Evolutionary conservation across 768 basidiomycete species (phyloP).

Genomic region (Russula virescens): DNA sequence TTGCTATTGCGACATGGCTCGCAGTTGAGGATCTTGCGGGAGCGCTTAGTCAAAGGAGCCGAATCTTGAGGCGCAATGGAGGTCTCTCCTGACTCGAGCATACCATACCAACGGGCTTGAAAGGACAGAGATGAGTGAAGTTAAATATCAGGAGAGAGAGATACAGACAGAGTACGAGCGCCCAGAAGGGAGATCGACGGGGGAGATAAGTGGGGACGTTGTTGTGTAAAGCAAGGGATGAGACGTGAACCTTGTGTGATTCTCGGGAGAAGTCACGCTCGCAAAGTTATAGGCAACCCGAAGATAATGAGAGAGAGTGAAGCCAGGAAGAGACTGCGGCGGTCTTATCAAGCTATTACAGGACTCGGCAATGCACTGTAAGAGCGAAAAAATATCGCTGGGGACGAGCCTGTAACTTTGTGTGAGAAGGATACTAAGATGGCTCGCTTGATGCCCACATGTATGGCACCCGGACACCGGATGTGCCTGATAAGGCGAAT

Average conservation of each 20-base stretch:
- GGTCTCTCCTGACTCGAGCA: constrained; percentile 24
- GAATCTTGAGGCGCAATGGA: constrained; percentile 21
- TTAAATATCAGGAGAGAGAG: constrained; percentile 18
- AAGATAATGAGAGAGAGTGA: constrained; percentile 7
- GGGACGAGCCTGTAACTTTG: constrained; percentile 16
- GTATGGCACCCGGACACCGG: constrained; percentile 16
- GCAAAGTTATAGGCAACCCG: constrained; percentile 11
- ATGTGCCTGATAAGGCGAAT: constrained; percentile 22
- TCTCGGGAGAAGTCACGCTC: constrained; percentile 21
- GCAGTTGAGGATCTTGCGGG: constrained; percentile 24
- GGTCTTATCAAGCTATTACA: constrained; percentile 22
- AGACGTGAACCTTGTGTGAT: constrained; percentile 22
- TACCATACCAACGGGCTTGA: constrained; percentile 21
- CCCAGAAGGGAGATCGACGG: constrained; percentile 21
- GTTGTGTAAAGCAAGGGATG: constrained; percentile 22
- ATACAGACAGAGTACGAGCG: constrained; percentile 19
- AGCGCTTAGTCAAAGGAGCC: constrained; percentile 21
- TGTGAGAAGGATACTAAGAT: constrained; percentile 4
- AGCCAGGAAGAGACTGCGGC: constrained; percentile 12
- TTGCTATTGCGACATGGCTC: constrained; percentile 25
- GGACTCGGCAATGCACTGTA: constrained; percentile 12
- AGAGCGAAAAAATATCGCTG: constrained; percentile 6
- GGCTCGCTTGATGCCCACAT: constrained; percentile 11
- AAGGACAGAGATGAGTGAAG: constrained; percentile 12
- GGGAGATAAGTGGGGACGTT: constrained; percentile 21